Percentiles rank a stretch among this genome's conserved stretches.
These are phyloP conservation scores for Potentilla sterilis DNA, from an alignment of 306 rosid genomes.

Conservation along the genomic window DNA sequence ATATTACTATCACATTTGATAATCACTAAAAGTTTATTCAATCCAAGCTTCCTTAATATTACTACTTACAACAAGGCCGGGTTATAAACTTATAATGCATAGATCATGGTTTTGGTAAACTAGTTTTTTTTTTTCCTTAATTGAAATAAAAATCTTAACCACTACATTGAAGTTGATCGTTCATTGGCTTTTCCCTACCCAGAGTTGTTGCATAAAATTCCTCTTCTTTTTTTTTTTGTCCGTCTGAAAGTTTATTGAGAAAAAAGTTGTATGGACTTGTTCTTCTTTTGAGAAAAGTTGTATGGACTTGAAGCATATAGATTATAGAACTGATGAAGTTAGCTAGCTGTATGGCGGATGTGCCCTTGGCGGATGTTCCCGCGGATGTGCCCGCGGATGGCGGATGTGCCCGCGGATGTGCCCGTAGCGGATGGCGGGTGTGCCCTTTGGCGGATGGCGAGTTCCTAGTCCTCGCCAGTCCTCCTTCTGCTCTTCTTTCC, in stretches of 20 bases:
- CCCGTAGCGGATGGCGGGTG: too few species aligned
- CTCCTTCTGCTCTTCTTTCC: too few species aligned
- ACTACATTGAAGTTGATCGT: neutral
- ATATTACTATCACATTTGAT: too few species aligned
- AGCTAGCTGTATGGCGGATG: too few species aligned
- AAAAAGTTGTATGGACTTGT: neutral
- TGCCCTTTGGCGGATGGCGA: too few species aligned
- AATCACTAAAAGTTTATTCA: too few species aligned
- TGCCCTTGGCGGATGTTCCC: too few species aligned
- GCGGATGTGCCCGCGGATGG: too few species aligned
- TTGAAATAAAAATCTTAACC: neutral
- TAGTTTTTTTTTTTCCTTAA: too few species aligned
- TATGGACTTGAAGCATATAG: neutral
- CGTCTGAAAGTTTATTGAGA: neutral
- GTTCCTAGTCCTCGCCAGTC: too few species aligned
- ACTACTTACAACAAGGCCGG: too few species aligned
- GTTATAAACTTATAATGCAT: neutral
- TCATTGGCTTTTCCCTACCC: neutral
- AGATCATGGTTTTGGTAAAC: neutral
- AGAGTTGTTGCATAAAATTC: neutral
- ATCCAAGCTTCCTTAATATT: neutral
- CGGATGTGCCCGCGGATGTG: too few species aligned
- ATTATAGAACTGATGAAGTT: neutral
- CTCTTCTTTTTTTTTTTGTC: neutral
- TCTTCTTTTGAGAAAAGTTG: neutral